Evolutionary conservation across 139 green algal genomes (phyloP), one percentile per base, ranked within the genome.

Genomic region (Picochlorum costavermella): DNA sequence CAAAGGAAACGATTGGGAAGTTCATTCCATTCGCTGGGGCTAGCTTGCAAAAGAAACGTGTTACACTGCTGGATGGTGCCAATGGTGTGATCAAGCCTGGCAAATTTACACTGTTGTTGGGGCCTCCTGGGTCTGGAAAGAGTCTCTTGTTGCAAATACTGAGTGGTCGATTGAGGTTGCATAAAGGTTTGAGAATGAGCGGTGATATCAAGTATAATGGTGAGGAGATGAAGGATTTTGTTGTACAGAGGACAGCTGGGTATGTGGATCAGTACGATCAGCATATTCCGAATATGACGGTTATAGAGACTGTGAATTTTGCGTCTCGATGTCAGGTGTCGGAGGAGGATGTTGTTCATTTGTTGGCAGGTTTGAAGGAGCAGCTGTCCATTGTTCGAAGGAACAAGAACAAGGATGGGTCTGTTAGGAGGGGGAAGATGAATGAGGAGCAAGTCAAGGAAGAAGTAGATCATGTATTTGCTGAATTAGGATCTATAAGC

Each of bases 271-370:
- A 91, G 65, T 65, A 77, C 36, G 83, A 90, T 72, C 61, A 79
- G 36, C 81, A 92, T 77, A 86, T 91, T 43, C 74, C 84, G 9
- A 76, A 68, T 23, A 67, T 90, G 20, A 90, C 72, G 12, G 82
- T 92, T 5, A 53, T 76, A 20, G 85, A 96, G 72, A 92, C 88
- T 3, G 56, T 90, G 26, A 61, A 85, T 53, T 93, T 95, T 79
- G 70, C 77, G 17, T 23, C 46, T 26, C 31, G 59, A 1, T 84
- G 73, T 48, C 66, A 72, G 50, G 16, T 50, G 4, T 13, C 16
- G 17, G 5, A 12, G 12, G 2, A 45, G 11, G 23, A 23, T 10
- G 30, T 44, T 17, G 30, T 36, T 4, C 0, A 16, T 40, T 14
- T 45, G 44, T 11, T 69, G 56, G 5, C 16, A 5, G 40, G 59